Conservation (phyloP, 768 basidiomycete species). For the Rhodocollybia butyracea region DNA sequence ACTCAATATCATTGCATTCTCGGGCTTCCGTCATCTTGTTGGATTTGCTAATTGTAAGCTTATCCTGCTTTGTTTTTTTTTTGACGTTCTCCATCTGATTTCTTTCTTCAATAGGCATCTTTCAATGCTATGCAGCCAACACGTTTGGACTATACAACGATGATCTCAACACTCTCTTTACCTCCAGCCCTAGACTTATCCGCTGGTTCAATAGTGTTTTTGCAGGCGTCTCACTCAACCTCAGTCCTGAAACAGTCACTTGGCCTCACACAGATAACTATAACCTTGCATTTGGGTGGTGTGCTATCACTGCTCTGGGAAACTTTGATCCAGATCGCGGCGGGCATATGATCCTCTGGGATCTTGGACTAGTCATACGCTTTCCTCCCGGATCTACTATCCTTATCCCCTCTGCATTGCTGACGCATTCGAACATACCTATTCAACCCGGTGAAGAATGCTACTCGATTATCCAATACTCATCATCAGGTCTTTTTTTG, state of each 20-base stretch:
- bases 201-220: background rate
- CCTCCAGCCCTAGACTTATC: background rate
- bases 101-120: too few relatives aligned
- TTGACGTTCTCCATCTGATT: too few relatives aligned
- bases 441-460: background rate
- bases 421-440: background rate
- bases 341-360: too few relatives aligned
- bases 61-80: too few relatives aligned
- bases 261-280: background rate
- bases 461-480: background rate
- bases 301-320: constrained; percentile 3
- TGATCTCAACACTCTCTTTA: background rate
- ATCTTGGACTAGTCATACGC: too few relatives aligned
- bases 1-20: too few relatives aligned
- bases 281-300: constrained; percentile 7
- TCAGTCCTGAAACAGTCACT: background rate
- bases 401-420: background rate
- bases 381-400: too few relatives aligned
- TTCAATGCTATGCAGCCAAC: too few relatives aligned
- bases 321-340: background rate
- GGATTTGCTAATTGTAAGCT: too few relatives aligned
- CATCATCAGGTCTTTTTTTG: too few relatives aligned
- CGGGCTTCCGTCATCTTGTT: too few relatives aligned
- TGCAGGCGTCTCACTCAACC: background rate
- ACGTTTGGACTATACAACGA: too few relatives aligned